Base-by-base conservation (phyloP, 1,284 basidiomycete genomes). In the Tilletia caries region DNA sequence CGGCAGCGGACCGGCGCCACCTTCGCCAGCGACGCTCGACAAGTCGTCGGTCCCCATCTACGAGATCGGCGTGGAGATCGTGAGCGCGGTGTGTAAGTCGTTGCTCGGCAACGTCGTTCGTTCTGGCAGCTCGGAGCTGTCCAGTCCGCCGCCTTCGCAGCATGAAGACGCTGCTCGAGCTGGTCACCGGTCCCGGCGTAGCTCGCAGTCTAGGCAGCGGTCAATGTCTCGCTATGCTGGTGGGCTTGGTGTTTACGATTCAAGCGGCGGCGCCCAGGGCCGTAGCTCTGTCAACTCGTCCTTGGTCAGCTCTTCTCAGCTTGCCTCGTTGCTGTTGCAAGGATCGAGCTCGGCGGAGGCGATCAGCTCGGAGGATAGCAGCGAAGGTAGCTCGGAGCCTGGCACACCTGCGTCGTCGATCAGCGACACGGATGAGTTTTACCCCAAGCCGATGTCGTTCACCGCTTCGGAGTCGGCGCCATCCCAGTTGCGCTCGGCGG, bases 41-140 rank as follows among this genome's bases (percentile, higher is more conserved):
- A 73, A 72, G 66, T 81, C 79, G 0, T 77, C 75, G 13, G 70
- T 80, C 32, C 73, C 79, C 13, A 75, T 82, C 15, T 76, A 78
- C 6, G 73, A 67, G 2, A 75, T 82, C 23, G 79, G 79, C 20
- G 80, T 78, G 1, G 80, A 82, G 71, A 72, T 80, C n/a, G 70
- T 81, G 64, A 81, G 80, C 79, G 71, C 71, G 10, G 75, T 77
- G 1, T 78, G 76, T 54, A 62, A 62, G 32, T 33, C 58, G 27
- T 15, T 62, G 29, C 58, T 62, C 13, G 58, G 72, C 79, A 18
- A 76, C 73, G 48, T 74, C 74, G 54, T 74, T 72, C 54, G 76
- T 70, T 34, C 77, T 70, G 73, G 8, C 46, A 75, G 20, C 43
- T 65, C 65, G 68, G 71, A 72, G 10, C 70, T 13, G 72, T 74